These are phyloP conservation scores for Globisporangium nunn DNA, from an alignment of 352 stramenopile genomes.

Conservation along the genomic window DNA sequence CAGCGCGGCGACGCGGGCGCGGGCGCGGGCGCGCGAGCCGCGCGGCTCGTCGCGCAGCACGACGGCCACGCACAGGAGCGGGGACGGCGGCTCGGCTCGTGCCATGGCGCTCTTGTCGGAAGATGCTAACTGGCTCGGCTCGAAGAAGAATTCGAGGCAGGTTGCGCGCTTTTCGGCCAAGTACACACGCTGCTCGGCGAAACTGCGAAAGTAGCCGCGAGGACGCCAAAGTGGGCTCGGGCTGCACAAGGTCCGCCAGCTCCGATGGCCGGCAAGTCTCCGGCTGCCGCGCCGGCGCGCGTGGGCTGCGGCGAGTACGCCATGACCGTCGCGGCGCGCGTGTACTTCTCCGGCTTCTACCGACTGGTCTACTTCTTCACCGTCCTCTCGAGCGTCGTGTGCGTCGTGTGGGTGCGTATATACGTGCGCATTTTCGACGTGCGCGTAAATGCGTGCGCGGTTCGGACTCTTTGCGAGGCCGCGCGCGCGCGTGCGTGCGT, in stretches of 20 bases:
- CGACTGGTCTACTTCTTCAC: constrained; percentile 77
- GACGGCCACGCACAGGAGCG: not conserved
- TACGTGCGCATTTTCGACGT: not conserved
- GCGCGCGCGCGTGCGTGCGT: not conserved
- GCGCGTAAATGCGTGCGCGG: no score
- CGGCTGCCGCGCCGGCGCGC: constrained; percentile 7
- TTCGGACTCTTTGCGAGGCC: no score
- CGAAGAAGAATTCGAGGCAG: no score
- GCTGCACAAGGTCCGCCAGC: no score
- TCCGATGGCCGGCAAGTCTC: not conserved
- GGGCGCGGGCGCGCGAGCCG: no score
- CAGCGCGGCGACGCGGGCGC: not conserved
- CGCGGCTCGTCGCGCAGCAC: not conserved
- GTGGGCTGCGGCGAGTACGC: constrained; percentile 64
- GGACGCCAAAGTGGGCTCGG: no score
- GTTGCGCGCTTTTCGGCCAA: no score
- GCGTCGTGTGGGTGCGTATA: constrained; percentile 56
- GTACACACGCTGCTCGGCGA: no score
- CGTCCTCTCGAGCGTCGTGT: constrained; percentile 59
- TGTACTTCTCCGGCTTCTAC: constrained; percentile 82
- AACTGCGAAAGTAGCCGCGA: not conserved
- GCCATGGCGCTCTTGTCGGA: no score
- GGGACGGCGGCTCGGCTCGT: no score
- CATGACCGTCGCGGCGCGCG: constrained; percentile 65
- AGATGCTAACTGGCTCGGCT: no score